Base-by-base conservation (phyloP, 495 filamentous ascomycete species). In the Xylaria castorea region DNA sequence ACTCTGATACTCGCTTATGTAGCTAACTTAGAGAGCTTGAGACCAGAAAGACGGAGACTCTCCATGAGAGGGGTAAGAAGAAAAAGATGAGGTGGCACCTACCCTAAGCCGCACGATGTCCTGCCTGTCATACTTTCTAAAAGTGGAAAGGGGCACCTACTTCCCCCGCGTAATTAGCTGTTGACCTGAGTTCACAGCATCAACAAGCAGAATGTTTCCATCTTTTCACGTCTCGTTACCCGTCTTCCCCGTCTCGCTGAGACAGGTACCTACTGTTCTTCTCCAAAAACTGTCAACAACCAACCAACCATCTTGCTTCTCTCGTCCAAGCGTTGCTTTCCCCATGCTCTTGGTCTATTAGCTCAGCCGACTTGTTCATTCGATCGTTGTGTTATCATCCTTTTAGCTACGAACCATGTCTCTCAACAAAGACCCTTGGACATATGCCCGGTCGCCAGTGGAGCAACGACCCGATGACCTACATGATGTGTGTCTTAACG, bases 401-500 rank as follows among this genome's bases (percentile, higher is more conserved):
- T 64, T 40, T 68, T 68, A 68, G 51, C 53, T 50, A 44, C 66
- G 42, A 27, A 74, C 3, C 48, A 79, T 79, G 77, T 61, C 68
- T 61, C 51, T 66, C 58, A 71, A 73, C 42, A 75, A 77, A 60
- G 73, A 78, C 34, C 20, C 65, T 30, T 79, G 77, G 77, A 34
- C 44, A 11, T 73, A 71, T 36, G 36, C 51, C 48, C 76, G 75
- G 42, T 66, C 72, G 16, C 76, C 73, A 9, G 22, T 46, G 4
- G 71, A 48, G 32, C 20, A 66, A 61, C 65, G 73, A 8, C 73
- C 71, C 25, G 74, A 79, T 25, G 77, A 79, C n/a, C 73, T 79
- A 20, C 77, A 79, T 34, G 77, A 79, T 62, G 71, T 79, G 61
- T 76, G 68, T 69, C 66, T 79, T n/a, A 68, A 76, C 44, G 77